Percentiles rank a stretch among this genome's conserved stretches.
Conservation (phyloP, 2,329 filamentous ascomycete species). For the Calonectria ilicicola region DNA sequence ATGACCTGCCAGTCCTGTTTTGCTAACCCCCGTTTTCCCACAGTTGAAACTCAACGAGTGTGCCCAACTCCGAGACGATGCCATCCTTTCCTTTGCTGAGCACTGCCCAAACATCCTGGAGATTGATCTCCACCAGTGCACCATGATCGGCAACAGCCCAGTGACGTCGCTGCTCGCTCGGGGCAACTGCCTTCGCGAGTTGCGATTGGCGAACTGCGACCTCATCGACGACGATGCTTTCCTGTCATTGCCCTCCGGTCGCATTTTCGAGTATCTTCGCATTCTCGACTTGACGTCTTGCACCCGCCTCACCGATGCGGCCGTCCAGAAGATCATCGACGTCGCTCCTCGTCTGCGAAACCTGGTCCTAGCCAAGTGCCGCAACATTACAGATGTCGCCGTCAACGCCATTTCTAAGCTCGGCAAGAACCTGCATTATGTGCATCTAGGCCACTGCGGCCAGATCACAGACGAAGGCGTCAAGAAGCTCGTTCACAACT, state of each 20-base stretch:
- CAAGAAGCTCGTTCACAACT: slow-evolving; percentile 82
- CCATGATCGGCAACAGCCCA: slow-evolving; percentile 82
- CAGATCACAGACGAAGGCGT: slow-evolving; percentile 93
- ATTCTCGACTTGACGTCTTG: slow-evolving; percentile 96
- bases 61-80: slow-evolving; percentile 82
- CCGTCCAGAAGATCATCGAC: slow-evolving; percentile 88
- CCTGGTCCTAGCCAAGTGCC: slow-evolving; percentile 93
- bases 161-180: slow-evolving; percentile 84
- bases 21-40: slow-evolving; percentile 46
- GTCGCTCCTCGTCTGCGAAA: slow-evolving; percentile 91
- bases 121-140: slow-evolving; percentile 92
- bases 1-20: background rate
- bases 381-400: slow-evolving; percentile 89
- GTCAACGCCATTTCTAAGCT: slow-evolving; percentile 89
- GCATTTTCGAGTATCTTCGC: slow-evolving; percentile 85
- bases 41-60: slow-evolving; percentile 96
- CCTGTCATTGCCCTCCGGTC: slow-evolving; percentile 76
- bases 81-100: slow-evolving; percentile 86
- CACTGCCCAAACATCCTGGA: slow-evolving; percentile 95
- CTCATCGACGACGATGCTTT: slow-evolving; percentile 92
- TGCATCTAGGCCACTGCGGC: slow-evolving; percentile 93
- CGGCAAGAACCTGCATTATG: slow-evolving; percentile 96
- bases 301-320: slow-evolving; percentile 83
- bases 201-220: slow-evolving; percentile 87
- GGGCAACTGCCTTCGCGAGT: slow-evolving; percentile 86